Conservation (phyloP, 164 flowering plant genomes). For the Stephania japonica region DNA sequence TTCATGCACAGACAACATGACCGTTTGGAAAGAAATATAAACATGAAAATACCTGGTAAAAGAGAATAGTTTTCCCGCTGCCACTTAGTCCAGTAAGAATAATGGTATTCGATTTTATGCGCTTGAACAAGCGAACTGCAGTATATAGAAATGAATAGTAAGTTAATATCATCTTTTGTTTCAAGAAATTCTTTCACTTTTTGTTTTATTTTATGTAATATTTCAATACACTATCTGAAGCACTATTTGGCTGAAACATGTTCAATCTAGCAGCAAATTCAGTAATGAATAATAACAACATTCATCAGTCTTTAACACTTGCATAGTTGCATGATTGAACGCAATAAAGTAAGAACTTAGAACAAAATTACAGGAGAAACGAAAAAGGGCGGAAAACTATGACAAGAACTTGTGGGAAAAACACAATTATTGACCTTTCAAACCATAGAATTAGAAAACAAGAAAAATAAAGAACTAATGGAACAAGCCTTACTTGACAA, state of each 20-base stretch:
- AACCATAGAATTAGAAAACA: background rate
- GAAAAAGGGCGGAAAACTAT: no score
- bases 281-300: background rate
- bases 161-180: background rate
- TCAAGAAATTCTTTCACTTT: background rate
- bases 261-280: background rate
- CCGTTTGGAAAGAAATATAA: background rate
- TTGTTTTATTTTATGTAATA: background rate
- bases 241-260: background rate
- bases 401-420: background rate
- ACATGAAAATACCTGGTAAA: conserved; percentile 52
- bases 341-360: no score
- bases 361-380: no score
- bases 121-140: conserved; percentile 67
- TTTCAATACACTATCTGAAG: background rate
- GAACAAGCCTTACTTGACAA: conserved; percentile 27
- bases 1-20: background rate
- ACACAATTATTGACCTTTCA: background rate
- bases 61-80: conserved; percentile 82
- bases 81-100: conserved; percentile 80
- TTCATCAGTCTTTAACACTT: background rate
- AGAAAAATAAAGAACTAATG: background rate
- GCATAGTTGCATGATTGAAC: background rate
- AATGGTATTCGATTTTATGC: conserved; percentile 55
- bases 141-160: background rate